Evolutionary conservation across 768 basidiomycete species (phyloP), one percentile per base, ranked within the genome.

Genomic region (Baorangia bicolor): DNA sequence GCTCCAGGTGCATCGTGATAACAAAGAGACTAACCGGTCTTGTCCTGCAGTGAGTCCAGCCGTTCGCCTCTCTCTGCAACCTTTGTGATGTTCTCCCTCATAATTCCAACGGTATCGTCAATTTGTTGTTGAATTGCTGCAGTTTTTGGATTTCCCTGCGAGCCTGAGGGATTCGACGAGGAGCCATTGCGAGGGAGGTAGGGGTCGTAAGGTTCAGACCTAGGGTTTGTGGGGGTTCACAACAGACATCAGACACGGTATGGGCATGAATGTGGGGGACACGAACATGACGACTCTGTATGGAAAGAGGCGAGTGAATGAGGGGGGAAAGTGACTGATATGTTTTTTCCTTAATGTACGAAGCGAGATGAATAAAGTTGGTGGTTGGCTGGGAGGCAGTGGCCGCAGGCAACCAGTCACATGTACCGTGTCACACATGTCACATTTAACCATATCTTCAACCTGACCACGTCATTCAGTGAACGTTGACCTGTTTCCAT

Each of bases 161-260:
- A 74, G 33, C 82, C 73, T 42, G 78, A 80, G 31, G 77, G 68
- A 62, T 80, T 74, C 13, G 87, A 78, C 47, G 85, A 81, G 54
- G 83, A 77, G 73, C 90, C 88, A 72, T 83, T 85, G 65, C 91
- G 88, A 61, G 95, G 94, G 59, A 98, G 82, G 77, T 99, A 98
- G 63, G 96, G 96, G 83, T 98, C 96, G 76, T 98, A 98, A 70
- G 94, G 95, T 78, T 96, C 92, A 70, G 94, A 93, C 94, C 94
- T 96, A 72, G 51, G 55, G 55, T 51, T 56, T 55, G 27, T 42
- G 38, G 23, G 55, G 47, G n/a, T 51, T 41, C 27, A 45, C 27
- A 44, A 48, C 35, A 54, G 51, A 54, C 23, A 41, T 50, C 39
- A 59, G 44, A 58, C n/a, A 25, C 21, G 16, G 50, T 10, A 33